Base-by-base conservation (phyloP, 2,329 filamentous ascomycete species). In the Bipolaris oryzae region DNA sequence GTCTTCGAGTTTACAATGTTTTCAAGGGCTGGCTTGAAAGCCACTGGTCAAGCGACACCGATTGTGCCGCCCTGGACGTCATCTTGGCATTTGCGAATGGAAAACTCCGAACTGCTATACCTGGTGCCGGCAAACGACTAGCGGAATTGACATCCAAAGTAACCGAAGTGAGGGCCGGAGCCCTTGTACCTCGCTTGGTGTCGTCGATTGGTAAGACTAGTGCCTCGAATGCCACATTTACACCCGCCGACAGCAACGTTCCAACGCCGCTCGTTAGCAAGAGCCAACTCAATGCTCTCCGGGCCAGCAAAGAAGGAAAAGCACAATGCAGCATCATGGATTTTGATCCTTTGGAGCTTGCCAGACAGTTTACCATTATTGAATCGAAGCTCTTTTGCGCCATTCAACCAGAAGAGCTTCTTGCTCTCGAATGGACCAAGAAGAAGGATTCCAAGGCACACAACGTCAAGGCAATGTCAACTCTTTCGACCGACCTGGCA, bases 1-100 rank as follows among this genome's bases (percentile, higher is more conserved):
- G 93, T 48, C 81, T 99, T 45, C 87, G 95, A 49, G 92, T 98
- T 1, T 98, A 96, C 80, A 98, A 99, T 73, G 89, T 92, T 54
- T 92, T 99, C 82, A 99, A 99, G 77, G 90, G 91, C 39, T 99
- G 95, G 95, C 81, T 99, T 18, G 95, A 98, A 78, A 95, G 90
- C 6, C 92, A 99, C 76, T 99, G 95, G 94, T 87, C 90, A 45
- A 87, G 91, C 61, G 87, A 92, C 57, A 87, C 88, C 10, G 95
- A 99, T 73, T 85, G 86, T 50, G 84, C 86, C 11, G 92, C 93
- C 1, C 81, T 99, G 7, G 81, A 84, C 0, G 80, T 90, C 46
- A 96, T 99, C 61, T 82, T 89, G 33, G 81, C 86, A 1, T 99
- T 99, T 75, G 92, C 94, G 2, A 86, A 89, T 63, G 84, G 84